phyloP scores from a whole-genome alignment of 2,329 filamentous ascomycete genomes.

The Sporothrix pseudoabietina region DNA sequence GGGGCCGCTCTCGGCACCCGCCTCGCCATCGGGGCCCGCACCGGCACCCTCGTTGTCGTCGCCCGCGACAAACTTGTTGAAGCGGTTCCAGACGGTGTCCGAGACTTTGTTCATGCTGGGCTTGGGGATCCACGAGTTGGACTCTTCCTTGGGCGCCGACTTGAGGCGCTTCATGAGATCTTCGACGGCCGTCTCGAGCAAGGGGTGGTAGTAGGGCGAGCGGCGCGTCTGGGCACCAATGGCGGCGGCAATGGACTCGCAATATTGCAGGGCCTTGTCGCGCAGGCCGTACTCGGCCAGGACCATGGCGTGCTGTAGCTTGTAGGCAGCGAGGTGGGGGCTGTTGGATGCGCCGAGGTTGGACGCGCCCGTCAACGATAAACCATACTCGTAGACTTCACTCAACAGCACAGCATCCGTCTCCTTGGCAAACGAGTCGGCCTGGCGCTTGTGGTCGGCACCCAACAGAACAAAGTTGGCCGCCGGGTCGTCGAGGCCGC shows the following conservation, averaged over 20 bases:
- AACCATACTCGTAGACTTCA: constrained; percentile 90
- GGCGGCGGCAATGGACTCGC: constrained; percentile 75
- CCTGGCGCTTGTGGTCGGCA: constrained; percentile 73
- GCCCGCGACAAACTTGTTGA: constrained; percentile 94
- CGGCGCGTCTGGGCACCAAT: constrained; percentile 79
- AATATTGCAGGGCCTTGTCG: constrained; percentile 86
- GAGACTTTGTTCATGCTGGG: constrained; percentile 96
- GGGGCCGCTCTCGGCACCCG: constrained; percentile 66
- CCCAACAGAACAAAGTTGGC: constrained; percentile 78
- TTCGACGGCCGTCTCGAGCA: constrained; percentile 75
- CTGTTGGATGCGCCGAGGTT: neutral
- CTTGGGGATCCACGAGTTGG: constrained; percentile 88
- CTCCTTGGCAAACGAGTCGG: constrained; percentile 74
- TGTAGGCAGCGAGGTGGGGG: constrained; percentile 84
- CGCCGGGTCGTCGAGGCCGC: constrained; percentile 78
- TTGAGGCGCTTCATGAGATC: constrained; percentile 82
- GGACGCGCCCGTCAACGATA: constrained; percentile 67
- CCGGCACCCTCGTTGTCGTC: constrained; percentile 74
- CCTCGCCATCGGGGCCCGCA: constrained; percentile 56
- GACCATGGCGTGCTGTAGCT: constrained; percentile 81
- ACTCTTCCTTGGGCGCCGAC: constrained; percentile 79
- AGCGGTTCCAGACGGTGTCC: constrained; percentile 84
- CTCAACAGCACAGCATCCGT: constrained; percentile 89
- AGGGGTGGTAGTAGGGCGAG: constrained; percentile 81
- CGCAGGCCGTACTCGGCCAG: constrained; percentile 82